These are phyloP conservation scores for Plasmodium blacklocki DNA, from an alignment of 169 alveolate species.

Conservation along the genomic window DNA sequence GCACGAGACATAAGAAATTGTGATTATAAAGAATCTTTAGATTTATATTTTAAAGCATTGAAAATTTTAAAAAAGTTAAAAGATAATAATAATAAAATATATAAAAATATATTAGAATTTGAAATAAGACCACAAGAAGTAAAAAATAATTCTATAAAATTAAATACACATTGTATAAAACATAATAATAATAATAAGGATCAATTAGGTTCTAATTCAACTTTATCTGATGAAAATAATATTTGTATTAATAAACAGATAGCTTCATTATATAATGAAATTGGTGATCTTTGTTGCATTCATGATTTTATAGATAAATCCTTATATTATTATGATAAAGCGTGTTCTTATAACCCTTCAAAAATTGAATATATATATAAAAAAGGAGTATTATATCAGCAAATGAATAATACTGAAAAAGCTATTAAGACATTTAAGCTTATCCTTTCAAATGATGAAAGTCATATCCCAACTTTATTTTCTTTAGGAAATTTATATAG, in stretches of 20 bases:
- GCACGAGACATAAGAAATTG: conserved; percentile 55
- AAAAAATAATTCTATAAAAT: conserved; percentile 3
- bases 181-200: conserved; percentile 1
- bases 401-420: conserved; percentile 61
- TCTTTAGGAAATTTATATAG: conserved; percentile 68
- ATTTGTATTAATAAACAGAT: conserved; percentile 53
- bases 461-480: conserved; percentile 67
- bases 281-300: conserved; percentile 64
- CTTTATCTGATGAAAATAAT: neutral
- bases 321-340: conserved; percentile 61
- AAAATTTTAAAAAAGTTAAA: conserved; percentile 42
- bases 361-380: conserved; percentile 69
- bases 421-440: conserved; percentile 60
- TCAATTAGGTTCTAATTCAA: neutral
- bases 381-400: conserved; percentile 74
- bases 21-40: conserved; percentile 41
- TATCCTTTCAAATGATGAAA: conserved; percentile 27
- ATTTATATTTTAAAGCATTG: conserved; percentile 51
- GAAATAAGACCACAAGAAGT: conserved; percentile 60
- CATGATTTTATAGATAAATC: conserved; percentile 73
- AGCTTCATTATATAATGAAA: conserved; percentile 72
- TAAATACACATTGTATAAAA: neutral
- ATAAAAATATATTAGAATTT: conserved; percentile 59
- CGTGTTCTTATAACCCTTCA: conserved; percentile 65
- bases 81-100: conserved; percentile 34